phyloP scores from a whole-genome alignment of 352 stramenopile species.

The Phytophthora fragariae region DNA sequence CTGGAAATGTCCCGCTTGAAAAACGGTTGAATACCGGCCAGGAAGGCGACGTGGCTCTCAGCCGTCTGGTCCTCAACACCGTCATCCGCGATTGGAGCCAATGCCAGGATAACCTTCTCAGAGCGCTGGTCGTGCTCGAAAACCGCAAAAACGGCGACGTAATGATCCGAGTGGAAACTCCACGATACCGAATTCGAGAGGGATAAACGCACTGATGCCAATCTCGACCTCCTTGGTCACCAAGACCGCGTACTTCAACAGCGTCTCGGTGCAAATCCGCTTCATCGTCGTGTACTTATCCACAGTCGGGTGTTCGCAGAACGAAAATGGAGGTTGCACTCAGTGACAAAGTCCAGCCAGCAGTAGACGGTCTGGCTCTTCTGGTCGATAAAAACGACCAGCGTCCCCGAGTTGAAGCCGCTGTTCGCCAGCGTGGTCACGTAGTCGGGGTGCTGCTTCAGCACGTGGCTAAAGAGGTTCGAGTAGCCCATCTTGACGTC shows the following conservation, averaged over 20 bases:
- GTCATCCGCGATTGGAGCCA: constrained; percentile 3
- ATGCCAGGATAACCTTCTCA: constrained; percentile 1
- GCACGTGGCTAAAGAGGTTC: constrained; percentile 17
- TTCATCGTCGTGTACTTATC: constrained; percentile 14
- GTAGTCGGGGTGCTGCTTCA: constrained; percentile 6
- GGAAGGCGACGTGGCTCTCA: neutral
- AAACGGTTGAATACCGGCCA: too few relatives aligned
- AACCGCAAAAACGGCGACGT: neutral
- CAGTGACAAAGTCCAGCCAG: constrained; percentile 1
- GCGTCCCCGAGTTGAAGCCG: neutral
- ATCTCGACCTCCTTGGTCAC: constrained; percentile 1
- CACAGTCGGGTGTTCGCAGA: constrained; percentile 5
- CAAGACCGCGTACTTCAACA: constrained; percentile 2
- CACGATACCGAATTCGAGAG: neutral
- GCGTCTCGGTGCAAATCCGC: constrained; percentile 10
- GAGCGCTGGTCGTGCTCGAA: constrained; percentile 6
- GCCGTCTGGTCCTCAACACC: neutral
- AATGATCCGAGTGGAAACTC: constrained; percentile 7
- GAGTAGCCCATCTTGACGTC: constrained; percentile 1
- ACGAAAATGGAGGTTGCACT: constrained; percentile 16
- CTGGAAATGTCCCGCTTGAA: too few relatives aligned
- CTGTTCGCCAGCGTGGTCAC: constrained; percentile 9
- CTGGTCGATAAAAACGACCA: constrained; percentile 5
- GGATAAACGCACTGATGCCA: neutral
- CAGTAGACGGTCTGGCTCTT: constrained; percentile 12